phyloP scores from a whole-genome alignment of 768 basidiomycete species.

The Termitomyces sp. region DNA sequence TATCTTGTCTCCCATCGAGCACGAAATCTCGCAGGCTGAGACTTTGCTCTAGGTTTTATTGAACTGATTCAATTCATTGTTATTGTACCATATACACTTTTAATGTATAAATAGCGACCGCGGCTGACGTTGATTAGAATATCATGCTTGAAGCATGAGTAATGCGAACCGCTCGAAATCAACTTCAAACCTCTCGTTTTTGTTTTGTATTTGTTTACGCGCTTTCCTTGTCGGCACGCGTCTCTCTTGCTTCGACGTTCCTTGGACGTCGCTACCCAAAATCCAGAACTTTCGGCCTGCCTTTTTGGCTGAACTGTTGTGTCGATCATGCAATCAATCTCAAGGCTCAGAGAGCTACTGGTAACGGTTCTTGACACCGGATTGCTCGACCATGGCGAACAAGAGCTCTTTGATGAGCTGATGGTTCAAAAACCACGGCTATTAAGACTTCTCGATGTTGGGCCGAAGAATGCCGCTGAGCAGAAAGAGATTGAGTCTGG shows the following conservation, averaged over 20 bases:
- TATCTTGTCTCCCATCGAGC: slow-evolving; percentile 25
- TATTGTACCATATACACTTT: neutral
- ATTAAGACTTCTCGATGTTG: slow-evolving; percentile 59
- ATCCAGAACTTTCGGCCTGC: neutral
- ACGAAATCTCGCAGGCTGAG: neutral
- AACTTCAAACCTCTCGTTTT: neutral
- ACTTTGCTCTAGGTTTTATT: neutral
- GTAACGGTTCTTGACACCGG: slow-evolving; percentile 39
- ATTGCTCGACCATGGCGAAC: slow-evolving; percentile 49
- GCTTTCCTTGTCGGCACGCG: neutral
- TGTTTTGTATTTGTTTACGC: slow-evolving; percentile 19
- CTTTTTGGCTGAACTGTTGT: neutral
- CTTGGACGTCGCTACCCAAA: neutral
- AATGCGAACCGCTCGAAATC: too few relatives aligned
- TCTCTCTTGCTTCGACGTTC: neutral
- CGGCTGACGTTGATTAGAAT: too few relatives aligned
- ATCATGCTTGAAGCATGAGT: too few relatives aligned
- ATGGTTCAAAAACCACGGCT: slow-evolving; percentile 62
- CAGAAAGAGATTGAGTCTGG: slow-evolving; percentile 68
- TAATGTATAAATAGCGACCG: neutral
- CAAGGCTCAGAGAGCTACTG: slow-evolving; percentile 48
- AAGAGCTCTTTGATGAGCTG: slow-evolving; percentile 71
- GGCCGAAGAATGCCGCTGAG: slow-evolving; percentile 55
- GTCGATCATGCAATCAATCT: slow-evolving; percentile 51
- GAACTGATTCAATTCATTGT: neutral